Percentiles rank a stretch among this genome's conserved stretches.
These are phyloP conservation scores for Rhytidhysteron rufulum DNA, from an alignment of 2,329 filamentous ascomycete species.

Conservation along the genomic window DNA sequence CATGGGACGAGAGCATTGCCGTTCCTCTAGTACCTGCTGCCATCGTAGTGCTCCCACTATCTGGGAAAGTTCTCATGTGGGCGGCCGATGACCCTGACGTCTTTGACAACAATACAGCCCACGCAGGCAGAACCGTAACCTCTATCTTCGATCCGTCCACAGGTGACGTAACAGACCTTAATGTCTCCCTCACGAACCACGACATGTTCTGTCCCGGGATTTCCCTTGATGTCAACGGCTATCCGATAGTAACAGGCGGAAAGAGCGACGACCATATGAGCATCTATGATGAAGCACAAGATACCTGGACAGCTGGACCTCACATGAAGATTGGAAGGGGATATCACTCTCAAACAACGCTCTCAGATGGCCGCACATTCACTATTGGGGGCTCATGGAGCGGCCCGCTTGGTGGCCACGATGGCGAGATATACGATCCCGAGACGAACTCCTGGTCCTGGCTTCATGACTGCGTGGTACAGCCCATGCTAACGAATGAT, in stretches of 20 bases:
- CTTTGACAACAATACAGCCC: constrained; percentile 13
- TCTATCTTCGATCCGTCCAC: constrained; percentile 28
- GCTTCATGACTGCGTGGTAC: constrained; percentile 42
- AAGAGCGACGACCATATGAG: constrained; percentile 47
- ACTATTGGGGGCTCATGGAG: constrained; percentile 57
- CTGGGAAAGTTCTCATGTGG: constrained; percentile 23
- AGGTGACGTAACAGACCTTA: constrained; percentile 15
- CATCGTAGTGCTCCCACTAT: constrained; percentile 17
- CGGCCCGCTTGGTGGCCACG: constrained; percentile 49
- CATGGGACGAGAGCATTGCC: constrained; percentile 24
- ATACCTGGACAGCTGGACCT: constrained; percentile 38
- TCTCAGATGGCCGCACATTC: constrained; percentile 54
- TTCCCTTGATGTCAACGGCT: constrained; percentile 46
- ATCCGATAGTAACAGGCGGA: constrained; percentile 54
- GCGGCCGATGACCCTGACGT: constrained; percentile 15
- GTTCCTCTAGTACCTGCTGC: constrained; percentile 24
- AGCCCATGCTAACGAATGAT: constrained; percentile 51
- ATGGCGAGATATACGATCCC: constrained; percentile 50
- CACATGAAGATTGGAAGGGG: constrained; percentile 48
- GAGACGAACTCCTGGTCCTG: constrained; percentile 45
- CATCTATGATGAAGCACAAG: constrained; percentile 41
- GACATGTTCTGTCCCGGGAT: constrained; percentile 60
- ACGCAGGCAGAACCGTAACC: constrained; percentile 24
- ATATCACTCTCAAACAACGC: constrained; percentile 51
- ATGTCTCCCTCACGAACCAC: constrained; percentile 43